These are phyloP conservation scores for Cymbidium sinense DNA, from an alignment of 106 monocot genomes.

Conservation along the genomic window DNA sequence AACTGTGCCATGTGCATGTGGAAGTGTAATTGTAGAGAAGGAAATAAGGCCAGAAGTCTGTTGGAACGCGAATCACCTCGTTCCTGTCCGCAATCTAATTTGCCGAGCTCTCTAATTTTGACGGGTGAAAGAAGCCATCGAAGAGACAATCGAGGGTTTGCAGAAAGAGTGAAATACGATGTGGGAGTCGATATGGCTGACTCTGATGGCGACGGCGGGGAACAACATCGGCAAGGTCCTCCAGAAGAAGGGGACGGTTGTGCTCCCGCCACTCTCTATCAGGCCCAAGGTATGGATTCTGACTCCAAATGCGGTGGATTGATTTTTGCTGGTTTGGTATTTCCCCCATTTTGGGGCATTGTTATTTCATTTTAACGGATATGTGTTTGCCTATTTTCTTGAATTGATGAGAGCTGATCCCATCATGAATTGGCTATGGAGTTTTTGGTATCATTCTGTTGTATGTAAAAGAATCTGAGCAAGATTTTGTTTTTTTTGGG, in stretches of 20 bases:
- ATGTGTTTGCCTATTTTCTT: background rate
- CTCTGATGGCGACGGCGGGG: slow-evolving; percentile 75
- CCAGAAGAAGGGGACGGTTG: slow-evolving; percentile 94
- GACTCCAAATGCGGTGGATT: too few species aligned
- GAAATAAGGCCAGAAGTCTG: background rate
- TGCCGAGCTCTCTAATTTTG: background rate
- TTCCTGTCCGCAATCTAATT: background rate
- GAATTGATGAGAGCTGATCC: background rate
- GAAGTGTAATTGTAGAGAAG: too few species aligned
- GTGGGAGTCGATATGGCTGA: slow-evolving; percentile 82
- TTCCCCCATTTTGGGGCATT: background rate
- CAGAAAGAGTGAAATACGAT: slow-evolving; percentile 9
- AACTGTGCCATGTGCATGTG: too few species aligned
- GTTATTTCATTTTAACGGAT: background rate
- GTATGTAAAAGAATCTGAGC: background rate
- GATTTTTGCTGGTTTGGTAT: background rate
- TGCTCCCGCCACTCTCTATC: slow-evolving; percentile 92
- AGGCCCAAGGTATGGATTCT: slow-evolving; percentile 70
- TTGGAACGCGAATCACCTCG: background rate
- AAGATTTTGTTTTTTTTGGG: background rate
- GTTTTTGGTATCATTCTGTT: background rate
- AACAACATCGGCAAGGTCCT: slow-evolving; percentile 98
- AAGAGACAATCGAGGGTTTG: background rate
- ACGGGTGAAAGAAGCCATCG: background rate
- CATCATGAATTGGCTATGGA: background rate